Conservation (phyloP, 306 rosid genomes). For the Corylus americana region DNA sequence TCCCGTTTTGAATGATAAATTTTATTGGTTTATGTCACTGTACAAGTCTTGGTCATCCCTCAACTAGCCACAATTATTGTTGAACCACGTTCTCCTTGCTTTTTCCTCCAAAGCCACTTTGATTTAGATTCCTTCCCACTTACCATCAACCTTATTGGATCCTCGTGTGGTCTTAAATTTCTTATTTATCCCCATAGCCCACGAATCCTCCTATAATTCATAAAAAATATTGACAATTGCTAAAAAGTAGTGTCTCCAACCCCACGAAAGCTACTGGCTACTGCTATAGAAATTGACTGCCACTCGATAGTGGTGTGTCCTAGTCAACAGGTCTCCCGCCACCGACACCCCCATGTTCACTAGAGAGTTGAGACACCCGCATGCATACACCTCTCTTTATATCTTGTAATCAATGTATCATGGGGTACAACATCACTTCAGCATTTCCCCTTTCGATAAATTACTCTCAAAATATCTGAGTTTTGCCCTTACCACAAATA, state of each 20-base stretch:
- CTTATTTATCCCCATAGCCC: background rate
- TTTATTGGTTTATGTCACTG: too few species aligned
- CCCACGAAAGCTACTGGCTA: background rate
- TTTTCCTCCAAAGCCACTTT: constrained; percentile 7
- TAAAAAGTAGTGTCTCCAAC: background rate
- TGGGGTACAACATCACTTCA: too few species aligned
- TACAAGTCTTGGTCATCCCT: background rate
- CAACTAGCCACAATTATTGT: constrained; percentile 4
- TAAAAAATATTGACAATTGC: background rate
- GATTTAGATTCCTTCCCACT: constrained; percentile 11
- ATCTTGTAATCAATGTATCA: too few species aligned
- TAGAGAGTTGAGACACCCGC: too few species aligned
- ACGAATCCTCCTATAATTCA: background rate
- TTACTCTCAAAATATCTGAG: too few species aligned
- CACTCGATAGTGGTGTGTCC: background rate
- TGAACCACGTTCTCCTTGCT: background rate
- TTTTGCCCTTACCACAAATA: too few species aligned
- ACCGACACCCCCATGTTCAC: background rate
- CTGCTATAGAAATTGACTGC: background rate
- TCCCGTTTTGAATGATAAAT: too few species aligned
- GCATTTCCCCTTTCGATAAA: too few species aligned
- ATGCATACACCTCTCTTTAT: background rate
- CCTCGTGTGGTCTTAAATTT: background rate
- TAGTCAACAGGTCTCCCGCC: constrained; percentile 2
- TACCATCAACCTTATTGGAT: constrained; percentile 14